Percentiles rank a stretch among this genome's conserved stretches.
These are phyloP conservation scores for Saccharomycopsis fermentans DNA, from an alignment of 805 yeast species.

Conservation along the genomic window DNA sequence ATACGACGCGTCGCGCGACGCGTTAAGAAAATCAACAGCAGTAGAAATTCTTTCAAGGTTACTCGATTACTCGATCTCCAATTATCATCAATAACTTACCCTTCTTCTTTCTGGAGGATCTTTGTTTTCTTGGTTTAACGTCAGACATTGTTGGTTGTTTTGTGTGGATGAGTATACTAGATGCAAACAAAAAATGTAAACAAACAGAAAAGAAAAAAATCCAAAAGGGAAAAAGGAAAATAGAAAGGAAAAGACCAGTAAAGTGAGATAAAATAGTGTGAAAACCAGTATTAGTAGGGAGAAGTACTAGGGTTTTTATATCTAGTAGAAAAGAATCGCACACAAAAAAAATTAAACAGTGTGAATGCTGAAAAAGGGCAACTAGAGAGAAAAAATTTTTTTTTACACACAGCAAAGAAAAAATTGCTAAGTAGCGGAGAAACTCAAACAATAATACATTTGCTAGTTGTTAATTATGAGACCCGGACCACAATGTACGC, in stretches of 20 bases:
- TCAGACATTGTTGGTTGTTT: conserved; percentile 26
- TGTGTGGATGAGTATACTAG: not conserved
- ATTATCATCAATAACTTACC: conserved; percentile 7
- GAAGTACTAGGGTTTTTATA: not conserved
- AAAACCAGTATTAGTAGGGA: not conserved
- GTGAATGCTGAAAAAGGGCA: no score
- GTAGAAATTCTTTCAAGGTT: not conserved
- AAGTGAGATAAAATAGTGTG: not conserved
- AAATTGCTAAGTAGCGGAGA: not conserved
- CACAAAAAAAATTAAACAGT: not conserved
- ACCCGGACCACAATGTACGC: not conserved
- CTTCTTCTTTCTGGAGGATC: conserved; percentile 38
- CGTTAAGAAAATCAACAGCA: not conserved
- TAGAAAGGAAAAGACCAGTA: not conserved
- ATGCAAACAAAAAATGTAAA: not conserved
- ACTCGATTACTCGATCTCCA: no score
- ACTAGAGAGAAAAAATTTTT: not conserved
- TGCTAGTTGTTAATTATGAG: not conserved
- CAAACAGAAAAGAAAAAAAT: conserved; percentile 5
- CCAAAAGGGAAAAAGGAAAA: conserved; percentile 5
- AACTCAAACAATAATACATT: not conserved
- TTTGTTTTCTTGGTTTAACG: conserved; percentile 28
- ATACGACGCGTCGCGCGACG: not conserved
- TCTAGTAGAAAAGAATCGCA: not conserved
- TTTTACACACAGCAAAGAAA: not conserved